Evolutionary conservation across 2,329 filamentous ascomycete genomes (phyloP).

Genomic region (Colletotrichum acutatum): DNA sequence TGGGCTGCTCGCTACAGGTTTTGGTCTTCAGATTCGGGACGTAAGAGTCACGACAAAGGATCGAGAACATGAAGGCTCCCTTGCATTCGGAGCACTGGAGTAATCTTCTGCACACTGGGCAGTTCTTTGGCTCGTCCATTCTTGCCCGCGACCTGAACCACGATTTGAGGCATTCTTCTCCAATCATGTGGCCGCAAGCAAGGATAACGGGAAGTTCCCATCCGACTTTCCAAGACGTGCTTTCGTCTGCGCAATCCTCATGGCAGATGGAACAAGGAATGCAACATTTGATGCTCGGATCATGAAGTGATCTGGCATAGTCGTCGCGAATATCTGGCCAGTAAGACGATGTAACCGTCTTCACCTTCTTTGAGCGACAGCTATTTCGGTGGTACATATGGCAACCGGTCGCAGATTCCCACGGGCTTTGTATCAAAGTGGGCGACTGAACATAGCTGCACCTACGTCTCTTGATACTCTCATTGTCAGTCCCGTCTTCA

Average conservation of each 20-base stretch:
- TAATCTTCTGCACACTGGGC: not conserved
- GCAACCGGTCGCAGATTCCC: too few species aligned
- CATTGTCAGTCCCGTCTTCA: not conserved
- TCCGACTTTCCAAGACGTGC: not conserved
- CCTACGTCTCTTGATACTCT: not conserved
- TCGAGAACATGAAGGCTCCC: not conserved
- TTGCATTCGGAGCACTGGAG: not conserved
- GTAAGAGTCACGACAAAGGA: not conserved
- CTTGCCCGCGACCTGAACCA: not conserved
- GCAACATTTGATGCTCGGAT: not conserved
- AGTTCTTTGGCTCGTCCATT: not conserved
- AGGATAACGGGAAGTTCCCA: not conserved
- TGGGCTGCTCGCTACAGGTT: not conserved
- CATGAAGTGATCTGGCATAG: not conserved
- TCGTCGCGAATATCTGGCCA: not conserved
- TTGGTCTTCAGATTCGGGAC: not conserved
- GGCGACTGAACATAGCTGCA: not conserved
- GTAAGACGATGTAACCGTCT: not conserved
- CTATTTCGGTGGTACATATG: too few species aligned
- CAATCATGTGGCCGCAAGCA: not conserved
- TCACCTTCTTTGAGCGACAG: too few species aligned
- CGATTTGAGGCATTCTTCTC: not conserved
- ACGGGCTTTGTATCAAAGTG: too few species aligned
- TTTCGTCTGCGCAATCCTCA: not conserved
- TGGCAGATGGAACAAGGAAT: not conserved